Evolutionary conservation across 108 stramenopile genomes (phyloP).

Genomic region (Skeletonema menzelii): DNA sequence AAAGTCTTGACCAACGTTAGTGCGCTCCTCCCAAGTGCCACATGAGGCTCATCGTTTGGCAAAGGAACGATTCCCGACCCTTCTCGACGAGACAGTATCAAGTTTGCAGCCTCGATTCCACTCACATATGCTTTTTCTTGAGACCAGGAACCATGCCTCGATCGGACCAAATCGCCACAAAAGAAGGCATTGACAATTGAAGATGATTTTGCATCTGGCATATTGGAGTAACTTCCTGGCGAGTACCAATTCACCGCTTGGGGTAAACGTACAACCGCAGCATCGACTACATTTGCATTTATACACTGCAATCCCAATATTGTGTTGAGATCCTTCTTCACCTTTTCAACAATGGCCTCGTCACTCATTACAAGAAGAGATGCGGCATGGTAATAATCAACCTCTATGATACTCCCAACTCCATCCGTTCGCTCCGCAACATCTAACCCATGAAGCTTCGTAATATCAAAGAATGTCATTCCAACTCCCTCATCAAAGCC

Average conservation of each 20-base stretch:
- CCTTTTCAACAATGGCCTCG: constrained; percentile 67
- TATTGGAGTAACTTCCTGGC: constrained; percentile 65
- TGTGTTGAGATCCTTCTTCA: constrained; percentile 56
- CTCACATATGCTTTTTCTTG: constrained; percentile 89
- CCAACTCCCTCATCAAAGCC: constrained; percentile 84
- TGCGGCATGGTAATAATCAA: constrained; percentile 83
- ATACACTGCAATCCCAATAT: constrained; percentile 50
- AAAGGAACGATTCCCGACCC: constrained; percentile 53
- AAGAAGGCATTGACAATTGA: constrained; percentile 67
- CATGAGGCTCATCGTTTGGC: constrained; percentile 69
- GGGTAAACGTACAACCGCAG: constrained; percentile 63
- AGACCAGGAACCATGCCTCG: constrained; percentile 79
- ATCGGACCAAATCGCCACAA: constrained; percentile 73
- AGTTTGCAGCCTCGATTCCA: constrained; percentile 77
- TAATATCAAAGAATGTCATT: constrained; percentile 83
- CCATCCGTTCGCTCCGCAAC: not conserved
- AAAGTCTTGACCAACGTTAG: constrained; percentile 28
- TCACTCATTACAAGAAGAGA: constrained; percentile 67
- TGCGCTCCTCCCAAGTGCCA: constrained; percentile 52
- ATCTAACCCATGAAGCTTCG: constrained; percentile 55
- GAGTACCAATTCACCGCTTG: constrained; percentile 79
- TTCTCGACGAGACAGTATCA: constrained; percentile 30
- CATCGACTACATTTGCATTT: constrained; percentile 55
- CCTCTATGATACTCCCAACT: constrained; percentile 63
- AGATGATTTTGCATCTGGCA: constrained; percentile 56